phyloP scores from a whole-genome alignment of 768 basidiomycete genomes.

The Mycena crocata region DNA sequence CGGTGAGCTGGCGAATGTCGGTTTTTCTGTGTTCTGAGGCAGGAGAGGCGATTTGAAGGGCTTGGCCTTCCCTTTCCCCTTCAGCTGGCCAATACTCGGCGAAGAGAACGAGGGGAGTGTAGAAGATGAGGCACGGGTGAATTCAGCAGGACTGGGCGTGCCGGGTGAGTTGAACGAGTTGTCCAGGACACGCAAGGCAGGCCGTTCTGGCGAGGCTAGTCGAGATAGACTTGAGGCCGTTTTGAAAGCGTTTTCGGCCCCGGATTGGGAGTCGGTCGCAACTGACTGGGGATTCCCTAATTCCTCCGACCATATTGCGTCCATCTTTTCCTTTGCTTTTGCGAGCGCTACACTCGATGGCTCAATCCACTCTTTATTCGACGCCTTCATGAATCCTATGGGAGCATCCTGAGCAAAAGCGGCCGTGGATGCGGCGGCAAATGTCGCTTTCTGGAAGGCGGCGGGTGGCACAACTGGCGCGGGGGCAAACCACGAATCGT shows the following conservation, averaged over 20 bases:
- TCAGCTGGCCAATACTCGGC: constrained; percentile 30
- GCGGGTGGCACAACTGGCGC: constrained; percentile 39
- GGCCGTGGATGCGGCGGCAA: constrained; percentile 31
- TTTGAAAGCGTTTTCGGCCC: constrained; percentile 44
- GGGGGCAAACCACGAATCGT: constrained; percentile 63
- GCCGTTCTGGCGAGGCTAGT: constrained; percentile 42
- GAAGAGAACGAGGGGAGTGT: constrained; percentile 29
- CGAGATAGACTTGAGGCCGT: constrained; percentile 36
- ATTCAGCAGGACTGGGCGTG: constrained; percentile 53
- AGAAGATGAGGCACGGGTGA: constrained; percentile 36
- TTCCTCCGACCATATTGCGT: constrained; percentile 52
- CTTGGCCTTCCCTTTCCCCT: constrained; percentile 30
- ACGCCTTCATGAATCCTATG: constrained; percentile 45
- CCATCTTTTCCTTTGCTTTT: constrained; percentile 64
- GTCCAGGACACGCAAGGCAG: constrained; percentile 51
- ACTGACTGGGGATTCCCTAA: background rate
- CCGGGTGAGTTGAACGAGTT: constrained; percentile 51
- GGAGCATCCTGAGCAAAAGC: constrained; percentile 19
- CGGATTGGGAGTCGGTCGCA: constrained; percentile 25
- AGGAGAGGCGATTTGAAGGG: constrained; percentile 40
- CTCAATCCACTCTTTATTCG: constrained; percentile 51
- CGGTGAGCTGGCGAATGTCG: constrained; percentile 40
- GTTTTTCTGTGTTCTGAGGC: constrained; percentile 8
- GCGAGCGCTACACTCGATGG: constrained; percentile 68
- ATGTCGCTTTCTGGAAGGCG: constrained; percentile 53